Conservation (phyloP, 768 basidiomycete genomes). For the Candolleomyces eurysporus region DNA sequence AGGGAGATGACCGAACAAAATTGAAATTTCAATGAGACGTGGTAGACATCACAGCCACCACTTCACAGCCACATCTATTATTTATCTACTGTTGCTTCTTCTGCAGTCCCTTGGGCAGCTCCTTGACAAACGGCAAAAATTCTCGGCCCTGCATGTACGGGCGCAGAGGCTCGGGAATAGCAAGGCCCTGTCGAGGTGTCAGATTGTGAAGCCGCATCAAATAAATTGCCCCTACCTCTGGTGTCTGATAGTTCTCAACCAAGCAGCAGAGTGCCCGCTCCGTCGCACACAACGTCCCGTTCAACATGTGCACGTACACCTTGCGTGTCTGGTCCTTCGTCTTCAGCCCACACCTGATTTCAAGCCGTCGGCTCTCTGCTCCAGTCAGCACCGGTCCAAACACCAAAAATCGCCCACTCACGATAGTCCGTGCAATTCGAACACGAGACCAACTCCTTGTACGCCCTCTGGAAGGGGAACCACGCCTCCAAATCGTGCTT, state of each 20-base stretch:
- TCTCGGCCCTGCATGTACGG: slow-evolving; percentile 96
- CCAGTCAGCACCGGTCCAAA: background rate
- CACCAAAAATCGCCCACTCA: slow-evolving; percentile 40
- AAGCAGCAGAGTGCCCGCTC: slow-evolving; percentile 95
- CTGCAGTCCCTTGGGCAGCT: slow-evolving; percentile 74
- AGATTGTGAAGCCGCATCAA: slow-evolving; percentile 4
- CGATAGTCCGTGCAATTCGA: slow-evolving; percentile 99
- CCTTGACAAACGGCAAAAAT: slow-evolving; percentile 83
- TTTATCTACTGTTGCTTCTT: slow-evolving; percentile 54
- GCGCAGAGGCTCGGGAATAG: slow-evolving; percentile 84
- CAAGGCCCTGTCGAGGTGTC: slow-evolving; percentile 63
- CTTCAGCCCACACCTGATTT: slow-evolving; percentile 92
- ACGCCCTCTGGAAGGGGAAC: slow-evolving; percentile 96
- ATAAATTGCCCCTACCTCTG: slow-evolving; percentile 58
- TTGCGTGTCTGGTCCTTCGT: slow-evolving; percentile 87
- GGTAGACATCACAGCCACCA: background rate
- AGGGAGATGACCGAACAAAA: background rate
- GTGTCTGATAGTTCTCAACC: slow-evolving; percentile 98
- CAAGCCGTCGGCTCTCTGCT: slow-evolving; percentile 87
- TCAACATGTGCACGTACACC: slow-evolving; percentile 98
- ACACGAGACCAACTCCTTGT: slow-evolving; percentile 97
- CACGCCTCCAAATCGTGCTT: slow-evolving; percentile 98
- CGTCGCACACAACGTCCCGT: slow-evolving; percentile 96
- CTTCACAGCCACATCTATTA: background rate
- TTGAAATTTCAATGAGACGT: background rate